Conservation (phyloP, 1,284 basidiomycete species). For the Fomitopsis pinicola region DNA sequence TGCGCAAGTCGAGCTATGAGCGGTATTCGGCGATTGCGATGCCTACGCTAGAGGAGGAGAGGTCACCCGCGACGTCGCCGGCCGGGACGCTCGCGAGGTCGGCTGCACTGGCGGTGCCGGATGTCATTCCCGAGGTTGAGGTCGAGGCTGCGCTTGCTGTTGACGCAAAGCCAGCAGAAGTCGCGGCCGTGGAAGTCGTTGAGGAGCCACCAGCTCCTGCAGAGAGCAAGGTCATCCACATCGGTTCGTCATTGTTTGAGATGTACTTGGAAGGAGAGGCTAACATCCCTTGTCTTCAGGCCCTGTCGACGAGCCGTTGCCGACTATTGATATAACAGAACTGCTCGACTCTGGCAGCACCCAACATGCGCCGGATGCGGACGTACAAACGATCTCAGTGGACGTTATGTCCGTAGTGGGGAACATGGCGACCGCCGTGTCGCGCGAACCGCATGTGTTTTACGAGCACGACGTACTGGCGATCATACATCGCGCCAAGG, state of each 20-base stretch:
- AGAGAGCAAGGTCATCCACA: slow-evolving; percentile 4
- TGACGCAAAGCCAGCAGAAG: not conserved
- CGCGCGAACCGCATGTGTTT: slow-evolving; percentile 47
- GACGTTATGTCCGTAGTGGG: slow-evolving; percentile 61
- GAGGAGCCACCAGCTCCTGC: not conserved
- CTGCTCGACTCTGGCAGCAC: slow-evolving; percentile 32
- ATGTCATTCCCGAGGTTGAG: not conserved
- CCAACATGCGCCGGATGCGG: slow-evolving; percentile 29
- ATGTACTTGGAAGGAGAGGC: not conserved
- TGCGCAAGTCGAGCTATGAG: slow-evolving; percentile 62
- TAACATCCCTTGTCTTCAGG: slow-evolving; percentile 25
- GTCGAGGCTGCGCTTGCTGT: not conserved
- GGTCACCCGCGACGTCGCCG: slow-evolving; percentile 56
- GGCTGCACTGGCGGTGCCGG: slow-evolving; percentile 7
- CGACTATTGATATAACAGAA: slow-evolving; percentile 43
- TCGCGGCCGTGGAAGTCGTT: not conserved
- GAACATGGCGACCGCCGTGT: slow-evolving; percentile 40
- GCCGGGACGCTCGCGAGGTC: slow-evolving; percentile 45
- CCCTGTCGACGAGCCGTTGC: slow-evolving; percentile 41
- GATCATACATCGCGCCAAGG: slow-evolving; percentile 65
- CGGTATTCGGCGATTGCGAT: slow-evolving; percentile 57
- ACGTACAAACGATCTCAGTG: slow-evolving; percentile 59
- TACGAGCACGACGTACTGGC: slow-evolving; percentile 69
- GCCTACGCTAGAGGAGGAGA: slow-evolving; percentile 65
- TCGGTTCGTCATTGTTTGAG: slow-evolving; percentile 4